Evolutionary conservation across 2,329 filamentous ascomycete species (phyloP).

Genomic region (Ploettnerulaceae sp.): DNA sequence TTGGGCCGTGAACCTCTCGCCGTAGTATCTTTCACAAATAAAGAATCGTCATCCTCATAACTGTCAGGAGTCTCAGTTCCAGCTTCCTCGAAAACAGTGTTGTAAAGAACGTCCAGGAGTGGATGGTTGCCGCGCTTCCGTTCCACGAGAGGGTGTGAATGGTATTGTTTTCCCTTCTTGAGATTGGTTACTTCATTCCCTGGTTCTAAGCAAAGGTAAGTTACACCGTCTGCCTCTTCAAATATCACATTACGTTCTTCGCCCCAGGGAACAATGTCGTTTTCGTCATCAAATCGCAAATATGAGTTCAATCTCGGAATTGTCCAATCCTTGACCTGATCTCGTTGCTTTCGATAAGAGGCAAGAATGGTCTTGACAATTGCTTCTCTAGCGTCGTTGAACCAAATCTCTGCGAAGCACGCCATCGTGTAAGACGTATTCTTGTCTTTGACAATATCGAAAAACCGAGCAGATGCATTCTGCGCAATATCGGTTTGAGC

Average conservation of each 20-base stretch:
- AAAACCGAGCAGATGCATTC: conserved; percentile 50
- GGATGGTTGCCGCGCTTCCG: conserved; percentile 50
- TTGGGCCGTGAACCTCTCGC: neutral
- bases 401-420: conserved; percentile 64
- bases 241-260: conserved; percentile 54
- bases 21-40: conserved; percentile 26
- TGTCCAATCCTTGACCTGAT: conserved; percentile 56
- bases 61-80: neutral
- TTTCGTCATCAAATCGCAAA: conserved; percentile 62
- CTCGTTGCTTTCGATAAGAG: conserved; percentile 52
- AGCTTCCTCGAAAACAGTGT: conserved; percentile 43
- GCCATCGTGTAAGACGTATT: conserved; percentile 64
- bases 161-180: conserved; percentile 49
- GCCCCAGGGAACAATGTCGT: conserved; percentile 62
- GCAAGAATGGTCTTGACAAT: conserved; percentile 52
- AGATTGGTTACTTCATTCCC: conserved; percentile 32
- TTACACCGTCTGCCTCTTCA: conserved; percentile 37
- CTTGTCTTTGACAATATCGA: conserved; percentile 52
- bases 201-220: conserved; percentile 31
- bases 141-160: conserved; percentile 54
- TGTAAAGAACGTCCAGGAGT: conserved; percentile 52
- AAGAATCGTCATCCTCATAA: conserved; percentile 30
- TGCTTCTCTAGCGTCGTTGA: conserved; percentile 54
- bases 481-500: conserved; percentile 39
- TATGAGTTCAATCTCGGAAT: conserved; percentile 50